Percentiles rank a stretch among this genome's conserved stretches.
Evolutionary conservation across 2,329 filamentous ascomycete genomes (phyloP).

Genomic region (Lasiodiplodia citricola): DNA sequence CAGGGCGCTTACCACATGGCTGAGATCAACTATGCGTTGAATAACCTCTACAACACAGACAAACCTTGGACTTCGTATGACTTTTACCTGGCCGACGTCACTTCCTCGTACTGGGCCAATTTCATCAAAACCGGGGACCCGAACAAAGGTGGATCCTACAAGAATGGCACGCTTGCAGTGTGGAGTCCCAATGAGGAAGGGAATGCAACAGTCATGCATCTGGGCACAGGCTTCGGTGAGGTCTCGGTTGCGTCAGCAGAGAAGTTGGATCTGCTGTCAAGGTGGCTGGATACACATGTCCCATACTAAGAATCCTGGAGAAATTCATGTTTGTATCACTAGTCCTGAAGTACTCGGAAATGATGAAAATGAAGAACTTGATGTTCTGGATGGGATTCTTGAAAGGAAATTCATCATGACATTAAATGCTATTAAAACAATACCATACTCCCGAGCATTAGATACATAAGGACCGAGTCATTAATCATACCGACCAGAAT

Average conservation of each 20-base stretch:
- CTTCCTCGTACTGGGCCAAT: slow-evolving; percentile 45
- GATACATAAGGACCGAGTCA: not conserved
- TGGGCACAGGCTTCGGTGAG: no score
- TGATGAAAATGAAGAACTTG: no score
- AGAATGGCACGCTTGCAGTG: not conserved
- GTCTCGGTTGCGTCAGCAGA: no score
- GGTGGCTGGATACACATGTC: not conserved
- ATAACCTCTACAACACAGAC: slow-evolving; percentile 41
- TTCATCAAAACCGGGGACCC: slow-evolving; percentile 40
- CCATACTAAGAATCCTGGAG: not conserved
- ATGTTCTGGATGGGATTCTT: no score
- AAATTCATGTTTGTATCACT: no score
- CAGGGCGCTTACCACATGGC: slow-evolving; percentile 45
- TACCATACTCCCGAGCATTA: not conserved
- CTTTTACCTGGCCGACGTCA: slow-evolving; percentile 37
- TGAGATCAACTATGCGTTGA: slow-evolving; percentile 48
- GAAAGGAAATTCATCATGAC: no score
- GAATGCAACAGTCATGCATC: no score
- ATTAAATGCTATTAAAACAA: no score
- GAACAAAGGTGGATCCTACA: slow-evolving; percentile 22
- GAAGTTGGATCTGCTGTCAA: no score
- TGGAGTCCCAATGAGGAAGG: no score
- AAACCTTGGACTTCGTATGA: slow-evolving; percentile 38
- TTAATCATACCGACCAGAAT: not conserved
- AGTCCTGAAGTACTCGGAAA: no score